Percentiles rank a stretch among this genome's conserved stretches.
Evolutionary conservation across 2,329 filamentous ascomycete species (phyloP).

Genomic region (Claviceps capensis): DNA sequence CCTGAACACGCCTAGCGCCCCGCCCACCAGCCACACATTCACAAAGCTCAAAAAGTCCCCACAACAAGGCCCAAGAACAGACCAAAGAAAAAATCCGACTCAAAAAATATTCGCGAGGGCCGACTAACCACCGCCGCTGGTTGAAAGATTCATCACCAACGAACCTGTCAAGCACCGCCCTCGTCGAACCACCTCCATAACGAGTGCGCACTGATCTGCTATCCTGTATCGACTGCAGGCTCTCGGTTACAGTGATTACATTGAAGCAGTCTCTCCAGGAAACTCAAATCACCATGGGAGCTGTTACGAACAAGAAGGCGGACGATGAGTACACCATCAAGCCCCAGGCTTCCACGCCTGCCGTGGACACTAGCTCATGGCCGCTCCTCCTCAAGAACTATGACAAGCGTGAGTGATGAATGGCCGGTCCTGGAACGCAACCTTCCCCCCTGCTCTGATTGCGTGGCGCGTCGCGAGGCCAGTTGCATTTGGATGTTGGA

Average conservation of each 20-base stretch:
- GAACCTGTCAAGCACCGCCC: slow-evolving; percentile 8
- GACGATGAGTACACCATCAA: slow-evolving; percentile 80
- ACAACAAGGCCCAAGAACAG: slow-evolving; percentile 4
- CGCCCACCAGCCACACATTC: slow-evolving; percentile 6
- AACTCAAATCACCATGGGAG: slow-evolving; percentile 30
- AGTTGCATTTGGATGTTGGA: background rate
- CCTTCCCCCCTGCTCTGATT: no score
- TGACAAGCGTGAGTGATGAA: slow-evolving; percentile 57
- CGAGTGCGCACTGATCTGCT: slow-evolving; percentile 7
- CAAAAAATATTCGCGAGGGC: slow-evolving; percentile 4
- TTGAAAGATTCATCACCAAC: slow-evolving; percentile 4
- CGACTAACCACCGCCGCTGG: slow-evolving; percentile 4
- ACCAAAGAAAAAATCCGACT: slow-evolving; percentile 10
- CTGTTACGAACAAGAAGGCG: slow-evolving; percentile 23
- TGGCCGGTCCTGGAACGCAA: no score
- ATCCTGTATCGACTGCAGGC: slow-evolving; percentile 5
- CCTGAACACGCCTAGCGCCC: slow-evolving; percentile 3
- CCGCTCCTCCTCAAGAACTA: slow-evolving; percentile 94
- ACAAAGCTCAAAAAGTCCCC: slow-evolving; percentile 8
- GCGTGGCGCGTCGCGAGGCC: background rate
- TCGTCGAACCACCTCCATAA: slow-evolving; percentile 10
- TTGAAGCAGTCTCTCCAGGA: background rate
- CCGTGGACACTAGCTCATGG: slow-evolving; percentile 78
- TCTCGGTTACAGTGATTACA: slow-evolving; percentile 5
- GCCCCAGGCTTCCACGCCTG: slow-evolving; percentile 68